Evolutionary conservation across 306 rosid species (phyloP).

Genomic region (Heteromeles arbutifolia): DNA sequence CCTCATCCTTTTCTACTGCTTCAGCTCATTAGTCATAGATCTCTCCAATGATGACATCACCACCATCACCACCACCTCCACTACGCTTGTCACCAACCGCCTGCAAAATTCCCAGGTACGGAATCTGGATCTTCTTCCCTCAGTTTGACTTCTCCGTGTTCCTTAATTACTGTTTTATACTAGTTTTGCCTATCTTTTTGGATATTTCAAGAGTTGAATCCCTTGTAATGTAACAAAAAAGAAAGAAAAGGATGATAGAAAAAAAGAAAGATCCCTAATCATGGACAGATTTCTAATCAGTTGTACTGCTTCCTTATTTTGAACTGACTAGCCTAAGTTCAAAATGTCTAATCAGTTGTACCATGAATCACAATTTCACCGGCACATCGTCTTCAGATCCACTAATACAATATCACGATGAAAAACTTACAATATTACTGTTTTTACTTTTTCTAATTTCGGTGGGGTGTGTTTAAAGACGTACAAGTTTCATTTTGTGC

Average conservation of each 20-base stretch:
- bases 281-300: too few species aligned
- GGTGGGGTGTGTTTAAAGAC: too few species aligned
- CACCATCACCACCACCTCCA: background rate
- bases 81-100: slow-evolving; percentile 17
- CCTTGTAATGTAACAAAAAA: background rate
- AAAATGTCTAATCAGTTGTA: background rate
- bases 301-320: too few species aligned
- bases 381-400: too few species aligned
- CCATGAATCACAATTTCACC: background rate
- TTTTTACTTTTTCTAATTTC: too few species aligned
- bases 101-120: slow-evolving; percentile 44
- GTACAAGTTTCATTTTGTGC: too few species aligned
- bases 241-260: too few species aligned
- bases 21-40: slow-evolving; percentile 38
- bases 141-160: background rate
- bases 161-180: background rate
- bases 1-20: slow-evolving; percentile 40
- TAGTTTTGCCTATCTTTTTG: background rate
- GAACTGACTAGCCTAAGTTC: too few species aligned
- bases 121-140: background rate
- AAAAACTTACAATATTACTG: too few species aligned
- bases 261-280: too few species aligned
- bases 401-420: too few species aligned
- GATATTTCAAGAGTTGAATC: too few species aligned
- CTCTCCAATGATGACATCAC: slow-evolving; percentile 8